These are phyloP conservation scores for Spizellomyces punctatus DNA, from an alignment of 192 early-diverging fungal species.

Conservation along the genomic window DNA sequence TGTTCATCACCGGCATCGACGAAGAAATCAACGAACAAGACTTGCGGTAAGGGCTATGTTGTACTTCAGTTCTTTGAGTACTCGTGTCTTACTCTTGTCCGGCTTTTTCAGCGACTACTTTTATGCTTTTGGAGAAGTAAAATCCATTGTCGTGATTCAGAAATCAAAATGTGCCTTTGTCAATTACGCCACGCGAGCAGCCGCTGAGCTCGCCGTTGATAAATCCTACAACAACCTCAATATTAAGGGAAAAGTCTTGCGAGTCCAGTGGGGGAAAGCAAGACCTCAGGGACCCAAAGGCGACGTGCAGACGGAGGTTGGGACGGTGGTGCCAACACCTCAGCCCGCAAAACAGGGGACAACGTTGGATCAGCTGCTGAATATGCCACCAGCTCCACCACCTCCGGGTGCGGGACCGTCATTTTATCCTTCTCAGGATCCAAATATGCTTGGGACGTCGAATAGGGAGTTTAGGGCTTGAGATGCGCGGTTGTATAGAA, in stretches of 20 bases:
- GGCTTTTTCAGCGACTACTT: slow-evolving; percentile 62
- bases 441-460: slow-evolving; percentile 30
- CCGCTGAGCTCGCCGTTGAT: slow-evolving; percentile 81
- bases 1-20: slow-evolving; percentile 87
- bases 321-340: background rate
- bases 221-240: slow-evolving; percentile 70
- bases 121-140: slow-evolving; percentile 84
- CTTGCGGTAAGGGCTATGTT: slow-evolving; percentile 51
- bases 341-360: background rate
- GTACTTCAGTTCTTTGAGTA: background rate
- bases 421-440: slow-evolving; percentile 40
- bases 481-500: background rate
- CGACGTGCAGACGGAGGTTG: slow-evolving; percentile 5
- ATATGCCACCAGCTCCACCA: slow-evolving; percentile 33
- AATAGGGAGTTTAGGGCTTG: slow-evolving; percentile 29
- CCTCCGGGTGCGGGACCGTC: slow-evolving; percentile 29
- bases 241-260: slow-evolving; percentile 70
- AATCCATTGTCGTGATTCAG: slow-evolving; percentile 78
- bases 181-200: slow-evolving; percentile 77
- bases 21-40: slow-evolving; percentile 69
- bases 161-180: slow-evolving; percentile 89
- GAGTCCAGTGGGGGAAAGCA: slow-evolving; percentile 81
- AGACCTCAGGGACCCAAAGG: slow-evolving; percentile 32
- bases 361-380: slow-evolving; percentile 27
- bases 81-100: no score